A percentile compares a stretch with the other conserved stretches of the same genome.
Conservation (phyloP, 345 rosid genomes). For the Brassica juncea region DNA sequence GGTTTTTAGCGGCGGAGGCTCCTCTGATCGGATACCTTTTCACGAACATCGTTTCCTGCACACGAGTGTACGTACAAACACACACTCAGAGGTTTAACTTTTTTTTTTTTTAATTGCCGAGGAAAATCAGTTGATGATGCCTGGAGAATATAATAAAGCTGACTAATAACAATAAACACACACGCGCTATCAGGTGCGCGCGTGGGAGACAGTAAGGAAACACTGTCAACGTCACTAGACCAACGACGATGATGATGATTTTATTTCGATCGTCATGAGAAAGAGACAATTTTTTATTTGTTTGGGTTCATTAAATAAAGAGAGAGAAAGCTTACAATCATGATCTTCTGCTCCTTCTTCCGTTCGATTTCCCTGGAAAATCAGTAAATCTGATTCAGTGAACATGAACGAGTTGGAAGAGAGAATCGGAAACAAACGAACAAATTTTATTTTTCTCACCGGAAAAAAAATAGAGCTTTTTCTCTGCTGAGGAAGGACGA, state of each 20-base stretch:
- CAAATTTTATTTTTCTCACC: neutral
- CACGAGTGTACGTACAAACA: neutral
- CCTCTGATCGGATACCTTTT: slow-evolving; percentile 36
- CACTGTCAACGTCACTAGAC: slow-evolving; percentile 16
- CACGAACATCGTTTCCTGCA: slow-evolving; percentile 29
- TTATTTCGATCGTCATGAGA: neutral
- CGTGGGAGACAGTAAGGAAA: slow-evolving; percentile 31
- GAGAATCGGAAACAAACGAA: neutral
- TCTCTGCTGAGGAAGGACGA: neutral
- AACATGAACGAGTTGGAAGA: neutral
- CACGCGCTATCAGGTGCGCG: slow-evolving; percentile 3
- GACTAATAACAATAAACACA: slow-evolving; percentile 20
- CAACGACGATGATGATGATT: slow-evolving; percentile 17
- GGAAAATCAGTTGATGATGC: neutral
- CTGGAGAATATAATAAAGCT: neutral
- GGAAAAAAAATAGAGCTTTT: neutral
- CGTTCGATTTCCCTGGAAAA: neutral
- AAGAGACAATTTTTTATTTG: too few relatives aligned
- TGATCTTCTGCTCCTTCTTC: neutral
- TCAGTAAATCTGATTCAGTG: too few relatives aligned
- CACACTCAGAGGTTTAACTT: neutral
- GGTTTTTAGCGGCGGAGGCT: slow-evolving; percentile 16
- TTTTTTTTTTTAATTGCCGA: neutral
- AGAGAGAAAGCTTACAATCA: slow-evolving; percentile 14
- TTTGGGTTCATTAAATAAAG: neutral